Conservation (phyloP, 78 protist species). For the Speleostelium caveatum region DNA sequence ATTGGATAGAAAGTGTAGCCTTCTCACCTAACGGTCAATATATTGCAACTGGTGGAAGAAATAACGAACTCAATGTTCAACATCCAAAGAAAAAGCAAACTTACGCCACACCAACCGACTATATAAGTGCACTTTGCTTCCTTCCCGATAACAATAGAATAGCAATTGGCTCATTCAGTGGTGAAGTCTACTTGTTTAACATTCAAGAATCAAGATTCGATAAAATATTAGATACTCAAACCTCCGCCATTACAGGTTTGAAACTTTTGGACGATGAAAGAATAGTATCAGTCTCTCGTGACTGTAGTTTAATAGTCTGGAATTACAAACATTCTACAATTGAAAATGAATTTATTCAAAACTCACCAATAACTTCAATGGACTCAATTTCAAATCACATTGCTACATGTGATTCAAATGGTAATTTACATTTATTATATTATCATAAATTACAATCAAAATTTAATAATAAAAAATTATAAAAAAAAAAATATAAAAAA, state of each 20-base stretch:
- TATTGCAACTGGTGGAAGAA: constrained; percentile 37
- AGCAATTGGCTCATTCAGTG: constrained; percentile 57
- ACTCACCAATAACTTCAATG: constrained; percentile 60
- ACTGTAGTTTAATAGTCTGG: constrained; percentile 43
- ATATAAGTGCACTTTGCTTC: constrained; percentile 28
- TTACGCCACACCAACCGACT: neutral
- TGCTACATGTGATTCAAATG: constrained; percentile 53
- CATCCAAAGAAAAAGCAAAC: neutral
- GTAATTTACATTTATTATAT: constrained; percentile 43
- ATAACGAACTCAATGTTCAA: neutral
- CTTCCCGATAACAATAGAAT: constrained; percentile 21
- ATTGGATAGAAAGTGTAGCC: constrained; percentile 64
- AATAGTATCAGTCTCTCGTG: constrained; percentile 33
- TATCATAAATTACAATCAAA: constrained; percentile 30
- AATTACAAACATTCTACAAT: neutral
- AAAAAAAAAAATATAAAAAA: no score
- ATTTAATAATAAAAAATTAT: no score
- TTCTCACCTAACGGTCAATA: constrained; percentile 40
- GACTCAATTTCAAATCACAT: constrained; percentile 12
- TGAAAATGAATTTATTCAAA: constrained; percentile 68
- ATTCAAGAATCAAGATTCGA: neutral
- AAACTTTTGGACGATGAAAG: constrained; percentile 10
- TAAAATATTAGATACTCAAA: constrained; percentile 1
- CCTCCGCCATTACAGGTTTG: constrained; percentile 7
- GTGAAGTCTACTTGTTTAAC: constrained; percentile 26